Base-by-base conservation (phyloP, 176 grass and related monocot species). In the Bothriochloa decipiens region DNA sequence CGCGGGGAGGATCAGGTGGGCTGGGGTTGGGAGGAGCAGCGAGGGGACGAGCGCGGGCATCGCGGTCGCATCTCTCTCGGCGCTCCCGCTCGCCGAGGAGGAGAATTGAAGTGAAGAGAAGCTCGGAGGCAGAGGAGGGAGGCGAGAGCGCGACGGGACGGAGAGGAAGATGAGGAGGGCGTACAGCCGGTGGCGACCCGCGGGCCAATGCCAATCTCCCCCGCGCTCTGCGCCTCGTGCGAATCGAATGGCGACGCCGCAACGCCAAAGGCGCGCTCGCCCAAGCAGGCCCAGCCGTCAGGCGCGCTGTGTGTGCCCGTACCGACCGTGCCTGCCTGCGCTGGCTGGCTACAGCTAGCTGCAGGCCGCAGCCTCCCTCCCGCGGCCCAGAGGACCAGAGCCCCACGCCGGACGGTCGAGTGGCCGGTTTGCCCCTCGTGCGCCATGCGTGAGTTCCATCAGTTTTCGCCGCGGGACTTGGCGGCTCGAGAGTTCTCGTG, bases 11-110 rank as follows among this genome's bases (percentile, higher is more conserved):
- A 46, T 36, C 15, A 25, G n/a, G n/a, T n/a, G 17, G 80, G 36
- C 16, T 33, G 77, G 91, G 43, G 29, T 66, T 36, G 90, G 79
- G 32, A 80, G 52, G 81, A 65, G 81, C 67, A 33, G 67, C 75
- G 45, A 60, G 57, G 28, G n/a, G 43, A 80, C 74, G 77, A 87
- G 81, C 65, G 53, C 67, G 86, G 58, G 89, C 81, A 87, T 89
- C 66, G 87, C 90, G 52, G 83, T 83, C 70, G 85, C 80, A 78
- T 82, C 63, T 85, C 64, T 80, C 36, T 82, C 82, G 36, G 49
- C 50, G 79, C 67, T 65, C 45, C 88, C 72, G 29, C 52, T 69
- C 75, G 75, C 13, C 86, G 49, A 18, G 41, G 49, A 35, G 33
- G 33, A 35, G 33, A 4, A n/a, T n/a, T n/a, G n/a, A n/a, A n/a